Evolutionary conservation across 495 filamentous ascomycete genomes (phyloP), one percentile per base, ranked within the genome.

Genomic region (Cryomyces minteri): DNA sequence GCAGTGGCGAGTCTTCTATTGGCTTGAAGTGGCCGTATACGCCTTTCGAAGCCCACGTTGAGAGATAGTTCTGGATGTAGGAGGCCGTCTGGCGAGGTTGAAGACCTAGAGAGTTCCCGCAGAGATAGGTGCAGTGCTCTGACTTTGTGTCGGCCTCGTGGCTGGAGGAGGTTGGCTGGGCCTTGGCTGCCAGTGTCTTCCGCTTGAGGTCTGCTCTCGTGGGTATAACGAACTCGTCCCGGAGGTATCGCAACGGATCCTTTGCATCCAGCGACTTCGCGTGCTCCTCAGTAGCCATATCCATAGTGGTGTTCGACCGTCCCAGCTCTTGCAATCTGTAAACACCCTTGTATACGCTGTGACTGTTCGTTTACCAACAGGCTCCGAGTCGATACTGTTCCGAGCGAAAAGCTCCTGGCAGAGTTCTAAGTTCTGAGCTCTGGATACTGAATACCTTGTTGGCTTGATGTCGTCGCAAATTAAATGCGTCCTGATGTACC

Each of bases 101-200:
- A 32, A 92, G 70, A 38, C 90, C 90, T 7, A 98, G 71, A 4
- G 90, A 98, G 64, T 98, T 94, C n/a, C 90, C 90, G 56, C 88
- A 94, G 38, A 98, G 71, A 59, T 98, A 98, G 54, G 85, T 80
- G 60, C 75, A 81, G 43, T 58, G 61, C 30, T 46, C 45, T 12
- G 28, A 11, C 11, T 1, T 40, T 40, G 8, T 18, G 32, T 39
- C 32, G n/a, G 14, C 45, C 6, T 47, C 45, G 18, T 25, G 18
- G 18, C 1, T 25, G 32, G 40, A 41, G 4, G 8, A 9, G 40
- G 10, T 41, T 2, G 9, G 11, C n/a, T 41, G 8, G 8, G 8
- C 28, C 8, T 41, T 29, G 8, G 11, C 8, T 9, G 31, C 14
- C 12, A 55, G 46, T 2, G 47, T 55, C 44, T 73, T 80, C 46